Conservation (phyloP, 192 early-diverging fungal species). For the Linnemannia exigua region DNA sequence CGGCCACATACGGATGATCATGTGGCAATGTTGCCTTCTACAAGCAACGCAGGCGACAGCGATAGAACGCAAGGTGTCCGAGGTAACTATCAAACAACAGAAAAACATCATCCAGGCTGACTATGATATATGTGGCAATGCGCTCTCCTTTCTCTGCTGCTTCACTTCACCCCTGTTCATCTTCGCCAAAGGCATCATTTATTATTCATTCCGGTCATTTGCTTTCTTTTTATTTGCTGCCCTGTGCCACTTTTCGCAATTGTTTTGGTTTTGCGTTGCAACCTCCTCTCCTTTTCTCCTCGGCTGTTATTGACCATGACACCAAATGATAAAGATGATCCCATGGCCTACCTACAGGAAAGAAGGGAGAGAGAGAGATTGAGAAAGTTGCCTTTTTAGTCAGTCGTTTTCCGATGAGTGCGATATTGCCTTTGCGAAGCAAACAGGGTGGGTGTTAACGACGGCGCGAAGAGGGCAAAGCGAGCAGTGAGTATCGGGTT, state of each 20-base stretch:
- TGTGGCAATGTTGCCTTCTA: not conserved
- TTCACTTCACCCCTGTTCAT: not conserved
- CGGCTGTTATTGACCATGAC: not conserved
- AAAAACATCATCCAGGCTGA: too few species aligned
- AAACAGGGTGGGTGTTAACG: not conserved
- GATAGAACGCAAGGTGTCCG: not conserved
- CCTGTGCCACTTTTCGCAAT: not conserved
- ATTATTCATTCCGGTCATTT: slow-evolving; percentile 6
- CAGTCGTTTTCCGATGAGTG: not conserved
- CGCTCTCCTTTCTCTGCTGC: not conserved
- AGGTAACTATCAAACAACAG: not conserved
- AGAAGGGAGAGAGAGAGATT: not conserved
- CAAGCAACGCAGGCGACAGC: not conserved
- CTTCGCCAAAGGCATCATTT: not conserved
- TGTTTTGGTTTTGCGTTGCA: not conserved
- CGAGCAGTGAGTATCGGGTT: not conserved
- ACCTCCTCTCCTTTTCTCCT: not conserved
- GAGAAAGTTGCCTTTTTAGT: not conserved
- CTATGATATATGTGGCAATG: not conserved
- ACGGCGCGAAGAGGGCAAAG: not conserved
- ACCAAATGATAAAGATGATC: not conserved
- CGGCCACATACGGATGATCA: not conserved
- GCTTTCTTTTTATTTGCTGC: not conserved
- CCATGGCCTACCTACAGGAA: not conserved
- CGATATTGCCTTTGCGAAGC: not conserved